phyloP scores from a whole-genome alignment of 768 basidiomycete species.

The Crassisporium funariophilum region DNA sequence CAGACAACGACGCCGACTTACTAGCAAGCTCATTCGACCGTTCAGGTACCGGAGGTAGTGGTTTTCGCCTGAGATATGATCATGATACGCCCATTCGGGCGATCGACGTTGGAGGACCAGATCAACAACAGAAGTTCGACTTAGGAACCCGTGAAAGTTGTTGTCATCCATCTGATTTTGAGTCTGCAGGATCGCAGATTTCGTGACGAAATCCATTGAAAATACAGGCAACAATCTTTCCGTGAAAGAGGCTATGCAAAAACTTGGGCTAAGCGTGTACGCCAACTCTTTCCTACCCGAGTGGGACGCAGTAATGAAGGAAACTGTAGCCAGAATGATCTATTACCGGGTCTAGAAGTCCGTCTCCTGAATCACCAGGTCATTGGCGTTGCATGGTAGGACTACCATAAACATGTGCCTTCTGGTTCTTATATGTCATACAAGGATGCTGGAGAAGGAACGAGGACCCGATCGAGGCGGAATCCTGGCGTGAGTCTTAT shows the following conservation, averaged over 20 bases:
- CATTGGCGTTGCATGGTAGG: constrained; percentile 74
- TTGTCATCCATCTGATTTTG: neutral
- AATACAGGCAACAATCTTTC: constrained; percentile 55
- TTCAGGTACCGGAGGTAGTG: constrained; percentile 15
- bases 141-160: neutral
- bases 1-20: constrained; percentile 8
- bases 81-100: constrained; percentile 45
- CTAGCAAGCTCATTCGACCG: constrained; percentile 1
- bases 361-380: constrained; percentile 73
- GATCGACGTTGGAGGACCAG: constrained; percentile 60
- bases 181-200: constrained; percentile 55
- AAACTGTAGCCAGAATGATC: constrained; percentile 47
- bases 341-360: constrained; percentile 70
- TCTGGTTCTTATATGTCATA: neutral
- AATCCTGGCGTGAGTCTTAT: constrained; percentile 54
- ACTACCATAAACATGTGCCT: neutral
- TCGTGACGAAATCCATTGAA: constrained; percentile 61
- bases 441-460: constrained; percentile 72
- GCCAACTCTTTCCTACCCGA: constrained; percentile 13
- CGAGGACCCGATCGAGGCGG: constrained; percentile 54
- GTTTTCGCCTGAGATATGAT: constrained; percentile 55
- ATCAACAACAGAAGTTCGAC: constrained; percentile 52
- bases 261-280: constrained; percentile 53
- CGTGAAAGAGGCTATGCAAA: constrained; percentile 53
- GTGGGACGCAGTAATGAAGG: neutral